Base-by-base conservation (phyloP, 2,329 filamentous ascomycete species). In the Xylaria sp. region DNA sequence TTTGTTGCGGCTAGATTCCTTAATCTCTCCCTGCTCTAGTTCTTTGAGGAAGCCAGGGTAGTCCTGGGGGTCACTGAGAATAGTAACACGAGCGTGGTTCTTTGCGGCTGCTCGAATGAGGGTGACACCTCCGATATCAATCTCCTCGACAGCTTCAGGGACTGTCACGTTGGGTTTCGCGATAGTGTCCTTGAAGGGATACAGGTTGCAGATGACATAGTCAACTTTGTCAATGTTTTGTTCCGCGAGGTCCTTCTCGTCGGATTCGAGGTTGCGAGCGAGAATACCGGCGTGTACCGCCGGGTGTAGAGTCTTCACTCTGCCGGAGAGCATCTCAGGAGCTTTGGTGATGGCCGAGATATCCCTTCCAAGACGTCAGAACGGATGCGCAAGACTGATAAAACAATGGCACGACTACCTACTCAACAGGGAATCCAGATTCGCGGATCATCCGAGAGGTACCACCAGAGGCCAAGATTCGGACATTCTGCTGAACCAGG, bases 171-270 rank as follows among this genome's bases (percentile, higher is more conserved):
- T 97, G 84, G 97, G 90, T 87, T 97, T 97, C 76, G 94, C 92
- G 75, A 99, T 90, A 36, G 96, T 99, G 80, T 98, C 94, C 85
- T 97, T 97, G 90, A 99, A 99, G 13, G 96, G 96, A 82, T 99
- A 98, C 64, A 99, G 88, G 84, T 99, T 99, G 91, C 96, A 98
- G 79, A 99, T 91, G 75, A 97, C 93, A 76, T 91, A 97, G 87
- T 97, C 93, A 68, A 97, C 93, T 84, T 97, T 97, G 84, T 92
- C 88, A 80, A 97, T 97, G 83, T 94, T 96, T 83, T 97, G 93
- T 81, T 96, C 92, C 60, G 93, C 93, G 58, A 99, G 90, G 78
- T 99, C 96, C 83, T 97, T 97, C 83, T 98, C 93, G 82, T 99
- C 96, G 15, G 94, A 95, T 73, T 92, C 94, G 73, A 98, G 91